phyloP scores from a whole-genome alignment of 2,329 filamentous ascomycete species.

The Xylariomycetidae sp. region DNA sequence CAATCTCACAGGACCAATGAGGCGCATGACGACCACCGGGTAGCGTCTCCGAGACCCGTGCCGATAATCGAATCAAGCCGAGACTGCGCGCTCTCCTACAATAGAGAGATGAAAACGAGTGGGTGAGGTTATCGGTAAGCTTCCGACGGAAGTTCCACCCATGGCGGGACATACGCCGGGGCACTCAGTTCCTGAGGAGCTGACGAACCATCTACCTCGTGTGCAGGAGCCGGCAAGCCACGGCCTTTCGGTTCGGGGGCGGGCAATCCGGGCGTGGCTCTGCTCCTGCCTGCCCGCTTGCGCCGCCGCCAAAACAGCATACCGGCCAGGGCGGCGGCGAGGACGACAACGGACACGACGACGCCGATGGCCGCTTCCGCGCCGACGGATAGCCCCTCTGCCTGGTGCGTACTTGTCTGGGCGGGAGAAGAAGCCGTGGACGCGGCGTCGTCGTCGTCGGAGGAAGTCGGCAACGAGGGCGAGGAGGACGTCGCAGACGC shows the following conservation, averaged over 20 bases:
- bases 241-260: background rate
- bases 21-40: no score
- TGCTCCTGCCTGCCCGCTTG: background rate
- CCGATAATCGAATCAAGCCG: no score
- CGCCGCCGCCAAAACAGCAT: background rate
- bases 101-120: no score
- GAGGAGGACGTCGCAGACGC: background rate
- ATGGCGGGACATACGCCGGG: background rate
- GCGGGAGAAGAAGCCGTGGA: background rate
- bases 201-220: background rate
- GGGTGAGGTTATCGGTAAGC: background rate
- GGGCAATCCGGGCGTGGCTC: background rate
- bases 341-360: background rate
- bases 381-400: background rate
- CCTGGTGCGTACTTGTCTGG: background rate
- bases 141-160: background rate
- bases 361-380: background rate
- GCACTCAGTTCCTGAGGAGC: background rate
- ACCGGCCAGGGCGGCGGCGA: background rate
- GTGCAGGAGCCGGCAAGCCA: background rate
- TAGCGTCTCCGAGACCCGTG: no score
- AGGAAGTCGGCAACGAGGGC: no score
- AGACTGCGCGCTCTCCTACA: no score
- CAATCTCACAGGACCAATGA: no score
- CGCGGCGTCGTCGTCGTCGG: no score